phyloP scores from a whole-genome alignment of 176 grass and related monocot genomes.

The Pontederia crassipes region DNA sequence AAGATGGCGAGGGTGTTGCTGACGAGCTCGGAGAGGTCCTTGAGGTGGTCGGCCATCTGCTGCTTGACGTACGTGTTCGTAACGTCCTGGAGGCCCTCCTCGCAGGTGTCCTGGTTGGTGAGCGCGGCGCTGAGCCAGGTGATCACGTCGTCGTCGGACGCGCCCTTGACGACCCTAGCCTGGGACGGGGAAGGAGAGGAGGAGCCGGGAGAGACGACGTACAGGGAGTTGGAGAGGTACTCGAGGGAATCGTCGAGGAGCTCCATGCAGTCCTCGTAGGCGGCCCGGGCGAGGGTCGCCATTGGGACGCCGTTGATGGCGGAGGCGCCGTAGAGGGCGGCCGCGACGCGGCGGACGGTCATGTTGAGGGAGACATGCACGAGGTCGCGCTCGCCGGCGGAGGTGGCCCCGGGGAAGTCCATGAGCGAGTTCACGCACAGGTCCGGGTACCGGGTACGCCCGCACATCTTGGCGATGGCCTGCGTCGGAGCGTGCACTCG shows the following conservation, averaged over 20 bases:
- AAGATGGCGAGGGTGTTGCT: slow-evolving; percentile 34
- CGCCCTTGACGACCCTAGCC: neutral
- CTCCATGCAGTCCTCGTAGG: slow-evolving; percentile 58
- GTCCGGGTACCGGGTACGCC: slow-evolving; percentile 9
- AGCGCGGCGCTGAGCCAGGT: slow-evolving; percentile 54
- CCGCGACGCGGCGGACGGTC: slow-evolving; percentile 25
- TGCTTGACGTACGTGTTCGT: slow-evolving; percentile 1
- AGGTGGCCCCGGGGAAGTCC: slow-evolving; percentile 4
- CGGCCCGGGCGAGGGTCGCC: slow-evolving; percentile 22
- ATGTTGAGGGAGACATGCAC: slow-evolving; percentile 40
- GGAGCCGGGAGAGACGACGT: slow-evolving; percentile 1
- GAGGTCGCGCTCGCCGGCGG: slow-evolving; percentile 15
- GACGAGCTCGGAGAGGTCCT: slow-evolving; percentile 28
- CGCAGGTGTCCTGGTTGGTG: slow-evolving; percentile 72
- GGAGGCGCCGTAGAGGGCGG: slow-evolving; percentile 28
- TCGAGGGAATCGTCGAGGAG: slow-evolving; percentile 37
- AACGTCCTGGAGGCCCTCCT: slow-evolving; percentile 28
- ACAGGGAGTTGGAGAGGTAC: slow-evolving; percentile 26
- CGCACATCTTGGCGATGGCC: slow-evolving; percentile 7
- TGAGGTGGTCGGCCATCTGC: slow-evolving; percentile 14
- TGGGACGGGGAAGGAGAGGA: neutral
- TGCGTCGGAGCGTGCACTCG: neutral
- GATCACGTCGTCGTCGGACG: slow-evolving; percentile 29
- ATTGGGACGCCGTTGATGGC: slow-evolving; percentile 3
- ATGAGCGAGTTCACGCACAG: slow-evolving; percentile 11